Evolutionary conservation across 1,284 basidiomycete genomes (phyloP).

Genomic region (Moesziomyces antarcticus): DNA sequence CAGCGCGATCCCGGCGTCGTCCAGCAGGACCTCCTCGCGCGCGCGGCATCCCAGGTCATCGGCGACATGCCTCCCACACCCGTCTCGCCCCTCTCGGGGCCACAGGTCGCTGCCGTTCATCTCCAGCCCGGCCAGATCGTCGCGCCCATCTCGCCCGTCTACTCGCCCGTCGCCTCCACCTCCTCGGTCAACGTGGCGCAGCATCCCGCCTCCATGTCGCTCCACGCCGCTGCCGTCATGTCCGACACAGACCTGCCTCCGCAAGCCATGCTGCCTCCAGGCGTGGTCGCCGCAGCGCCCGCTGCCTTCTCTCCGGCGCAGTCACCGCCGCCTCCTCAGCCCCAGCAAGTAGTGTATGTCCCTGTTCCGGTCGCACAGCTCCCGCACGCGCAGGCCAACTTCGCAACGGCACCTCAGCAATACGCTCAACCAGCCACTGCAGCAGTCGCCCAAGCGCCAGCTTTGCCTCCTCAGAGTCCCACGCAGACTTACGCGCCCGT

Average conservation of each 20-base stretch:
- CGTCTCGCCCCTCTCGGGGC: constrained; percentile 15
- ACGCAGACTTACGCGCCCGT: constrained; percentile 26
- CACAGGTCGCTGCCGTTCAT: constrained; percentile 17
- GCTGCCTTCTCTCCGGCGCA: constrained; percentile 11
- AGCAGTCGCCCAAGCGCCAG: not conserved
- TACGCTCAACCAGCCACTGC: not conserved
- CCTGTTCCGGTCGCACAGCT: constrained; percentile 1
- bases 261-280: constrained; percentile 10
- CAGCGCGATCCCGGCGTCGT: constrained; percentile 47
- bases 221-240: constrained; percentile 24
- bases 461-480: constrained; percentile 7
- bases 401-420: not conserved
- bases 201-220: constrained; percentile 19
- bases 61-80: constrained; percentile 44
- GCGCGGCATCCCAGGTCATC: constrained; percentile 60
- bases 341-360: not conserved
- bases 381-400: too few relatives aligned
- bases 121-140: constrained; percentile 41
- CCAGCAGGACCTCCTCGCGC: constrained; percentile 50
- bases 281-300: constrained; percentile 10
- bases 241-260: constrained; percentile 10
- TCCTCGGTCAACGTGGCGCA: constrained; percentile 36
- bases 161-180: constrained; percentile 33
- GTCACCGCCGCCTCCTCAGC: constrained; percentile 6
- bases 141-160: constrained; percentile 33